Percentiles rank a stretch among this genome's conserved stretches.
phyloP scores from a whole-genome alignment of 2,329 filamentous ascomycete species.

The Verticillium alfalfae region DNA sequence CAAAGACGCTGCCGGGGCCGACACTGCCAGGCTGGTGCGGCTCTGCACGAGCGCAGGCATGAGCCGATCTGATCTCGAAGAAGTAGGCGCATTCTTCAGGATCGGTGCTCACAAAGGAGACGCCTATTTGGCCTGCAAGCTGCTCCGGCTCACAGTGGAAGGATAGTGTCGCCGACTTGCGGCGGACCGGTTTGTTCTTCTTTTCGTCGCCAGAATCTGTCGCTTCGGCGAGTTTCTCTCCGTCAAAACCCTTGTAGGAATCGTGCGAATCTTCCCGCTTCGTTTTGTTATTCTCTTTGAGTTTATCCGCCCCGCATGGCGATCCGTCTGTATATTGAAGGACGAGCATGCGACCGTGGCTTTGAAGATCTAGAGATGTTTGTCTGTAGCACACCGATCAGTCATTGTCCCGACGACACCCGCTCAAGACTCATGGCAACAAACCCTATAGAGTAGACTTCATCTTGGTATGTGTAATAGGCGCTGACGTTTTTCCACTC shows the following conservation, averaged over 20 bases:
- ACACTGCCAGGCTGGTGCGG: slow-evolving; percentile 68
- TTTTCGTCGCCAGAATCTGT: slow-evolving; percentile 21
- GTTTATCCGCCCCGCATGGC: slow-evolving; percentile 54
- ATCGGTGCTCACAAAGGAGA: slow-evolving; percentile 78
- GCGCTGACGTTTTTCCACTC: slow-evolving; percentile 72
- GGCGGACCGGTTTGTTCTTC: slow-evolving; percentile 32
- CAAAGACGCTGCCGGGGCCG: slow-evolving; percentile 73
- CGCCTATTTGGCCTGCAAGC: slow-evolving; percentile 57
- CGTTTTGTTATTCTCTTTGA: slow-evolving; percentile 8
- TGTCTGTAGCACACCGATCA: slow-evolving; percentile 29
- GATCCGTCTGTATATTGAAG: slow-evolving; percentile 75
- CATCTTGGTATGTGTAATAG: slow-evolving; percentile 62
- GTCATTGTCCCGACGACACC: background rate
- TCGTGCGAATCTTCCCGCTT: slow-evolving; percentile 8
- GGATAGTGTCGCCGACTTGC: slow-evolving; percentile 82
- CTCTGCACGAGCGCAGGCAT: slow-evolving; percentile 67
- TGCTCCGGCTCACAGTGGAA: slow-evolving; percentile 89
- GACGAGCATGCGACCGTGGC: slow-evolving; percentile 68
- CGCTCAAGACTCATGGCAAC: slow-evolving; percentile 19
- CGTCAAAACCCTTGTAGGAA: slow-evolving; percentile 22
- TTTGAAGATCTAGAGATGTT: slow-evolving; percentile 47
- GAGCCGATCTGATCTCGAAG: slow-evolving; percentile 83
- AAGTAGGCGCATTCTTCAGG: slow-evolving; percentile 92
- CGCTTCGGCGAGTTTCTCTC: slow-evolving; percentile 25
- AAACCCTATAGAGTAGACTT: slow-evolving; percentile 71